These are phyloP conservation scores for Urtica urens DNA, from an alignment of 306 rosid genomes.

Conservation along the genomic window DNA sequence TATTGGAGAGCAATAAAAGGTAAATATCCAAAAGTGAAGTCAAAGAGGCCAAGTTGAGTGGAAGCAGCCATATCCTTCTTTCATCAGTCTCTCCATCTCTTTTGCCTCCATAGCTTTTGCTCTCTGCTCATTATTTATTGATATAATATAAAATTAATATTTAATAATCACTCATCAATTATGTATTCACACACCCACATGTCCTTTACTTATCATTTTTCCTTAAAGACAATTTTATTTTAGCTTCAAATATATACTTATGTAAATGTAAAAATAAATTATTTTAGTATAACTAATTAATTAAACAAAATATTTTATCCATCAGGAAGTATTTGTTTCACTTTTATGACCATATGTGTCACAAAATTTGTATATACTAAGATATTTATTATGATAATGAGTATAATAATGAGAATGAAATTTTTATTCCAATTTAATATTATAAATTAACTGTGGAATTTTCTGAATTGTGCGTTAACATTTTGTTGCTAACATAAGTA, in stretches of 20 bases:
- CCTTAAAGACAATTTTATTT: slow-evolving; percentile 1
- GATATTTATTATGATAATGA: too few relatives aligned
- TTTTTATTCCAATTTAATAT: too few relatives aligned
- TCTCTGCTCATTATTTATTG: slow-evolving; percentile 52
- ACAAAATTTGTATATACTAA: too few relatives aligned
- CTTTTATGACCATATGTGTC: too few relatives aligned
- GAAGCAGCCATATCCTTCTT: slow-evolving; percentile 62
- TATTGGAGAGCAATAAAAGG: slow-evolving; percentile 34
- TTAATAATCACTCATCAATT: slow-evolving; percentile 6
- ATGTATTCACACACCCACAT: slow-evolving; percentile 2
- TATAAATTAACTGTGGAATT: too few relatives aligned
- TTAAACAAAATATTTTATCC: too few relatives aligned
- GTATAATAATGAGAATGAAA: too few relatives aligned
- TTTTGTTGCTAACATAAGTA: too few relatives aligned
- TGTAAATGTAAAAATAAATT: background rate
- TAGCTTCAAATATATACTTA: background rate
- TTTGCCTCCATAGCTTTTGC: slow-evolving; percentile 69
- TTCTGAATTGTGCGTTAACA: too few relatives aligned
- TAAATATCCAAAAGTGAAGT: slow-evolving; percentile 43
- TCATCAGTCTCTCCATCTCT: slow-evolving; percentile 46
- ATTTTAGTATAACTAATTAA: too few relatives aligned
- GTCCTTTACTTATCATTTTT: slow-evolving; percentile 2
- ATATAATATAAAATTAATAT: background rate
- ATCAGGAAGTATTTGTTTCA: too few relatives aligned
- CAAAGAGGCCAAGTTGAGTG: slow-evolving; percentile 73